A percentile compares a stretch with the other conserved stretches of the same genome.
Conservation (phyloP, 2,329 filamentous ascomycete species). For the Alternaria sp. region DNA sequence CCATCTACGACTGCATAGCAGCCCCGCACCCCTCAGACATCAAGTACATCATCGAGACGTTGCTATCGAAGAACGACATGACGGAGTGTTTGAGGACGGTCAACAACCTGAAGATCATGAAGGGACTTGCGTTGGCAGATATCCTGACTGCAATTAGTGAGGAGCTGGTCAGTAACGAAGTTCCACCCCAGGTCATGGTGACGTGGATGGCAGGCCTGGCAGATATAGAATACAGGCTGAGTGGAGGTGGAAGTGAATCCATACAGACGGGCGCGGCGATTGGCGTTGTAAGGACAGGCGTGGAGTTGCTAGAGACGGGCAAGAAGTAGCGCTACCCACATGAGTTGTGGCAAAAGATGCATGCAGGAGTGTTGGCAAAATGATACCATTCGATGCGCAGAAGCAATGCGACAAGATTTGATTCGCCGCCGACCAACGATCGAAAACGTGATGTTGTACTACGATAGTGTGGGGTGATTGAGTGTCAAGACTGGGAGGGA, state of each 20-base stretch:
- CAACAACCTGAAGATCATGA: conserved; percentile 83
- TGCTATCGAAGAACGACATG: conserved; percentile 86
- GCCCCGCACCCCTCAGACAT: conserved; percentile 93
- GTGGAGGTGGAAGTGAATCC: conserved; percentile 84
- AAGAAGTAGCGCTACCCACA: conserved; percentile 26
- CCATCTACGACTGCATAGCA: conserved; percentile 97
- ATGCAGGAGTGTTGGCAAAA: conserved; percentile 2
- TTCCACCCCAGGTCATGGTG: conserved; percentile 85
- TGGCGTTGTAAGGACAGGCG: conserved; percentile 85
- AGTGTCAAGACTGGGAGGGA: background rate
- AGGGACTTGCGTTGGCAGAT: conserved; percentile 90
- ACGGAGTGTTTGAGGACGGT: conserved; percentile 88
- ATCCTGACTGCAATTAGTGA: conserved; percentile 89
- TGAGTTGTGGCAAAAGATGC: background rate
- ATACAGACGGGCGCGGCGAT: conserved; percentile 94
- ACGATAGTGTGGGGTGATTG: conserved; percentile 4
- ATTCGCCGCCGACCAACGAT: background rate
- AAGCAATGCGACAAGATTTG: background rate
- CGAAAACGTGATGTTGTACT: background rate
- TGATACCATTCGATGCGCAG: conserved; percentile 18
- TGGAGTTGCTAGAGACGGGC: conserved; percentile 67
- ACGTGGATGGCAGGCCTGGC: conserved; percentile 91
- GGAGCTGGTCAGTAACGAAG: conserved; percentile 82
- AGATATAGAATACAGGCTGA: conserved; percentile 90
- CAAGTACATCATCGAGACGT: conserved; percentile 80